Conservation (phyloP, 441 rosid genomes). For the Theobroma grandiflorum region DNA sequence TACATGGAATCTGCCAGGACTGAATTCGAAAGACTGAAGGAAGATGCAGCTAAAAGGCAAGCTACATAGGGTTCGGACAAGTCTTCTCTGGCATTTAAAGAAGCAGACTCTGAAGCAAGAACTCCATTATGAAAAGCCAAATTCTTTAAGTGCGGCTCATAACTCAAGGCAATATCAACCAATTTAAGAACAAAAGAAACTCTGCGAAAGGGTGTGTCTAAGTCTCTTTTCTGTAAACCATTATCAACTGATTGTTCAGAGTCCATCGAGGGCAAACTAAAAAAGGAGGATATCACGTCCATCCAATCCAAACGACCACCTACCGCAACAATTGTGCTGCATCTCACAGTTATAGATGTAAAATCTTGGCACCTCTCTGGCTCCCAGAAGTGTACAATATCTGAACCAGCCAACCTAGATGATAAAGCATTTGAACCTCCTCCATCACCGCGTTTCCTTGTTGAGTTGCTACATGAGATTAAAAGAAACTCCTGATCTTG, state of each 20-base stretch:
- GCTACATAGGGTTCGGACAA: slow-evolving; percentile 50
- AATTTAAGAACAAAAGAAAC: slow-evolving; percentile 78
- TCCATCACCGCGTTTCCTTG: slow-evolving; percentile 95
- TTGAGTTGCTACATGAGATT: slow-evolving; percentile 85
- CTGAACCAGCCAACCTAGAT: slow-evolving; percentile 85
- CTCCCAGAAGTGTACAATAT: slow-evolving; percentile 74
- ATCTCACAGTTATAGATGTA: slow-evolving; percentile 71
- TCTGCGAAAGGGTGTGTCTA: slow-evolving; percentile 41
- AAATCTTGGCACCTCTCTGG: slow-evolving; percentile 58
- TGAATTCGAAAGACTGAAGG: slow-evolving; percentile 64
- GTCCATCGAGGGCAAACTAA: slow-evolving; percentile 57
- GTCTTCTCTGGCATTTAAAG: slow-evolving; percentile 40
- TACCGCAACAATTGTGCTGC: slow-evolving; percentile 84
- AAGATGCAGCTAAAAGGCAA: slow-evolving; percentile 92
- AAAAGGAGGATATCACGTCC: slow-evolving; percentile 74
- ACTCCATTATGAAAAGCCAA: slow-evolving; percentile 33
- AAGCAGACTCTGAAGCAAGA: slow-evolving; percentile 47
- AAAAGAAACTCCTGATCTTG: slow-evolving; percentile 72
- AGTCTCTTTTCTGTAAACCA: slow-evolving; percentile 43
- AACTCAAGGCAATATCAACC: slow-evolving; percentile 92
- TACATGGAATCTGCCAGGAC: slow-evolving; percentile 47
- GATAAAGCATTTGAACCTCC: slow-evolving; percentile 95
- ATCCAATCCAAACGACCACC: slow-evolving; percentile 99
- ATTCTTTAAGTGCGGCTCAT: slow-evolving; percentile 74
- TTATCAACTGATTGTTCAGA: slow-evolving; percentile 42